Base-by-base conservation (phyloP, 176 grass and related monocot genomes). In the Paspalum notatum region DNA sequence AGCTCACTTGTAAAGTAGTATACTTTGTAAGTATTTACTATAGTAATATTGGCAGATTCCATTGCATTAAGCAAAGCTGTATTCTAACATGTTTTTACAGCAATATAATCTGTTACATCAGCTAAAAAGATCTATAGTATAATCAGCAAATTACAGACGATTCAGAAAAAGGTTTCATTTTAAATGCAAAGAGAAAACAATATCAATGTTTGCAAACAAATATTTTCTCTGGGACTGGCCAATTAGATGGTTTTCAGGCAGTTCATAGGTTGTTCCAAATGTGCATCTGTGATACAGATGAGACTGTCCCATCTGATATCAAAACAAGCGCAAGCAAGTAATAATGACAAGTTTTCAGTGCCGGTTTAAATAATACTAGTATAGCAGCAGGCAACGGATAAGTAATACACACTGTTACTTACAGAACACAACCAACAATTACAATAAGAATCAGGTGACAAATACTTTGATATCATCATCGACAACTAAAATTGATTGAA, bases 311-410 rank as follows among this genome's bases (percentile, higher is more conserved):
- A 86, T 68, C 27, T 56, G 20, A 78, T 52, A 78, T 52, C 18
- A 42, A 66, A 65, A 56, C 14, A 24, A 47, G 41, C 48, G 72
- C 60, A 74, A 39, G 42, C 42, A 77, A 50, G 61, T 76, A 41
- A 7, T 8, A 48, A 12, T 0, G 2, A 49, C 52, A 56, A 66
- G 26, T 50, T 37, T 37, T 8, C 2, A 54, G 9, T 16, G 48
- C 20, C 18, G 61, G 52, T 61, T 75, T 44, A 21, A 14, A 22
- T 14, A 71, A 79, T 57, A 48, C 25, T 57, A 72, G 2, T n/a
- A 48, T 20, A 77, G 9, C 56, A 87, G 52, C 50, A 42, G 21
- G 20, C 39, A 15, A 3, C 15, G 4, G 1, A 15, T 4, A 74
- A 41, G 20, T 41, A 62, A 62, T 62, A 51, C 12, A 27, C 27